phyloP scores from a whole-genome alignment of 2,329 filamentous ascomycete genomes.

The Colletotrichum sp. region DNA sequence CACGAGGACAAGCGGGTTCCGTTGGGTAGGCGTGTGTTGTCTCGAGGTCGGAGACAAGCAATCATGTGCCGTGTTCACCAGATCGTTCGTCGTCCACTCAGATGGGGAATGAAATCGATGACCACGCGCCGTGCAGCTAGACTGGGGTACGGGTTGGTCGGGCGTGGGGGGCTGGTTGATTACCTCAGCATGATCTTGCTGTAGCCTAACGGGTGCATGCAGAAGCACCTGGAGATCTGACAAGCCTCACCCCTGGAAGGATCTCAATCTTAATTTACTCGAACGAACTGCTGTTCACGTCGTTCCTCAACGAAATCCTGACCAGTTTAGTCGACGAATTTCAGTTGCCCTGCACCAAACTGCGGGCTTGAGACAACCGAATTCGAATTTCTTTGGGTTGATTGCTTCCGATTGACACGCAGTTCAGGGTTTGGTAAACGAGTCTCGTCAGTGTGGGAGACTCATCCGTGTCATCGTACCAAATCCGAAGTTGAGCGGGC shows the following conservation, averaged over 20 bases:
- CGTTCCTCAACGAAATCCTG: neutral
- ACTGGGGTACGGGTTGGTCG: conserved; percentile 4
- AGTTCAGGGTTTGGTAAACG: neutral
- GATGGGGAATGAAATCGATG: conserved; percentile 6
- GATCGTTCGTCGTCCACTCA: conserved; percentile 13
- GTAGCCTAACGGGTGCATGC: neutral
- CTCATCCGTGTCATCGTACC: neutral
- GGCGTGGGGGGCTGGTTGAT: neutral
- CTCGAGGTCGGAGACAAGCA: conserved; percentile 3
- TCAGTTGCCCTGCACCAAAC: neutral
- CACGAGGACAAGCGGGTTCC: neutral
- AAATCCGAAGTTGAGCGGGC: neutral
- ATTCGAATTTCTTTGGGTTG: neutral
- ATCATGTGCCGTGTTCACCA: conserved; percentile 15
- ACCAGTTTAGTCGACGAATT: neutral
- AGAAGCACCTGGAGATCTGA: neutral
- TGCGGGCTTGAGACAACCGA: neutral
- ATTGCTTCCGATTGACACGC: neutral
- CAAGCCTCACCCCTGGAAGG: neutral
- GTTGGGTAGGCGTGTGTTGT: neutral
- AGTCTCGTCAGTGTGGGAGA: neutral
- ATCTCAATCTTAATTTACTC: neutral
- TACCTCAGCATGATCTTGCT: conserved; percentile 2
- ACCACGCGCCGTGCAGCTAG: conserved; percentile 7
- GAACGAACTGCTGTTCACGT: neutral